Base-by-base conservation (phyloP, 2,329 filamentous ascomycete species). In the Metarhizium humberi region DNA sequence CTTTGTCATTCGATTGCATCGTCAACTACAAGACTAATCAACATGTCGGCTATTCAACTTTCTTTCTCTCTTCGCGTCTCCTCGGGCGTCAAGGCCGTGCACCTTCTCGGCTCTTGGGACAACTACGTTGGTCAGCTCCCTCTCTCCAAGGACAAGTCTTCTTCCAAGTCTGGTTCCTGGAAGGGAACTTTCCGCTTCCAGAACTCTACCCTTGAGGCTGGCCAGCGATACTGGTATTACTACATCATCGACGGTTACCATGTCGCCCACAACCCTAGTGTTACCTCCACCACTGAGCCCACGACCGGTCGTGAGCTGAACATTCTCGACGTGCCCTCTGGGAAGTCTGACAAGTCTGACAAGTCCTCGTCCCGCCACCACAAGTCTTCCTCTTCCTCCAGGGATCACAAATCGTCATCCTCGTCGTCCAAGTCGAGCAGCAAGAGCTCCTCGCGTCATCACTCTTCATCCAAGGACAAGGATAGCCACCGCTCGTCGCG, bases 171-270 rank as follows among this genome's bases (percentile, higher is more conserved):
- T 56, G 91, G 91, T 69, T 88, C 88, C 64, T 97, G 92, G 91
- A 89, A 92, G 73, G 94, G 92, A 69, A 95, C 90, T 67, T 96
- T 99, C 80, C 87, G 90, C 77, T 96, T 99, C 78, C 88, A 94
- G 76, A 87, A 87, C 70, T 76, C 84, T 59, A 92, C 90, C 58
- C 82, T 97, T 66, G 86, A 92, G 78, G 80, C 90, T 66, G 91
- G 92, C 71, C 85, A 90, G 71, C 87, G 92, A 71, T 97, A 97
- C 85, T 99, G 94, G 94, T 99, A 97, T 86, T 99, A 99, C 85
- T 99, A 96, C 82, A 96, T 97, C 85, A 94, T 97, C 73, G 94
- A 99, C 73, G 94, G 94, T 65, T 96, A 96, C 84, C 92, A 96
- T 74, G 87, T 95, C 72, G 92, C 92, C 59, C 92, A 97, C 81